Percentiles rank a stretch among this genome's conserved stretches.
These are phyloP conservation scores for Achaetomium macrosporum DNA, from an alignment of 2,329 filamentous ascomycete species.

Conservation along the genomic window DNA sequence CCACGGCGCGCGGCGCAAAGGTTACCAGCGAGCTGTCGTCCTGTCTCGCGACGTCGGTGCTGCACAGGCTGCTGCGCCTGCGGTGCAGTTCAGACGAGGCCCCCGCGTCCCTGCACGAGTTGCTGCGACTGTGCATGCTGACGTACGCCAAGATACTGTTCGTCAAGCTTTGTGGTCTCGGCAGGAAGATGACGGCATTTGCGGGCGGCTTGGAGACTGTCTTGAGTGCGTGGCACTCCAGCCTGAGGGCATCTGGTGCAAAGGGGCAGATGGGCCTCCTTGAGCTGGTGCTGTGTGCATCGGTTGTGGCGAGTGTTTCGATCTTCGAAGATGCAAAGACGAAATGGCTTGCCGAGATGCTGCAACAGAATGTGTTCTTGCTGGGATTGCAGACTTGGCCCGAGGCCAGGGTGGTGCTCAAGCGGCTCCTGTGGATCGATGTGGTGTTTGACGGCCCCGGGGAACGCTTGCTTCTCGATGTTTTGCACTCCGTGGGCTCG, in stretches of 20 bases:
- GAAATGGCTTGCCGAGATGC: not conserved
- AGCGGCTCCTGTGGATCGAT: constrained; percentile 17
- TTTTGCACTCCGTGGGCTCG: no score
- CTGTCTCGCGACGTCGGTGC: not conserved
- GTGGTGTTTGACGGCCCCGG: not conserved
- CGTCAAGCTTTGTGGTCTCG: not conserved
- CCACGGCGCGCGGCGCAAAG: not conserved
- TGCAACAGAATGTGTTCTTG: not conserved
- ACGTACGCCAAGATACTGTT: constrained; percentile 12
- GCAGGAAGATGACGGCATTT: constrained; percentile 7
- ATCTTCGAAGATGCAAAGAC: constrained; percentile 8
- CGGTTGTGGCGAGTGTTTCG: constrained; percentile 7
- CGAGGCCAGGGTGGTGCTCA: not conserved
- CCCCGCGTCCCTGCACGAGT: not conserved
- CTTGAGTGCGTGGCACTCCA: not conserved
- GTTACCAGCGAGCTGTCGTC: not conserved
- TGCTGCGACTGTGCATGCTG: constrained; percentile 11
- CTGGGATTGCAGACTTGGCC: constrained; percentile 8
- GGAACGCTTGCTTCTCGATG: not conserved
- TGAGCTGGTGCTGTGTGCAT: constrained; percentile 8
- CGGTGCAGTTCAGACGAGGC: no score
- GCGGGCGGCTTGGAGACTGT: not conserved
- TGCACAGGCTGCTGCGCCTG: not conserved
- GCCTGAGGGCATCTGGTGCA: no score
- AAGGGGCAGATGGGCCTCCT: not conserved